A percentile compares a stretch with the other conserved stretches of the same genome.
Evolutionary conservation across 306 rosid species (phyloP).

Genomic region (Argentina anserina): DNA sequence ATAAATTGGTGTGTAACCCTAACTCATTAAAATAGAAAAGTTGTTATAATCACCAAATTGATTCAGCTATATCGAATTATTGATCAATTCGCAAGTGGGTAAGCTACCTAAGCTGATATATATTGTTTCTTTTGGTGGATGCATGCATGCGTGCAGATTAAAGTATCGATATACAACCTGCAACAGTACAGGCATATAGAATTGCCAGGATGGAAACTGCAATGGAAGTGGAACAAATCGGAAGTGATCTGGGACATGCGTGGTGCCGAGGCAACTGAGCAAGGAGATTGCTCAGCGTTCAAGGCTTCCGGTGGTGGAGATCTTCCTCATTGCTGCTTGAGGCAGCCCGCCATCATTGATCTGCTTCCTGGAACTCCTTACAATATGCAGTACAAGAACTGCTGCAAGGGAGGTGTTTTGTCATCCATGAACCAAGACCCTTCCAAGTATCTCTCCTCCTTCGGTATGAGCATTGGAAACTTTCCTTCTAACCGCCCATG

Average conservation of each 20-base stretch:
- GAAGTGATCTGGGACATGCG: constrained; percentile 74
- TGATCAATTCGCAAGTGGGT: too few species aligned
- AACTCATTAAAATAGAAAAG: too few species aligned
- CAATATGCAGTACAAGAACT: constrained; percentile 48
- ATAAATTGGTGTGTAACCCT: too few species aligned
- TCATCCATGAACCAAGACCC: constrained; percentile 58
- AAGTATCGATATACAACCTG: constrained; percentile 49
- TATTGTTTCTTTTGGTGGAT: background rate
- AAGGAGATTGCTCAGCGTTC: constrained; percentile 64
- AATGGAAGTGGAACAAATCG: constrained; percentile 59
- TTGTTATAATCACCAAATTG: too few species aligned
- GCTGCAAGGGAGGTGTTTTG: constrained; percentile 66
- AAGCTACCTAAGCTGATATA: too few species aligned
- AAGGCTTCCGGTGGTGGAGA: constrained; percentile 22
- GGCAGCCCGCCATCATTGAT: constrained; percentile 53
- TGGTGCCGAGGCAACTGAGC: constrained; percentile 72
- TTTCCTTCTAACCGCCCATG: background rate
- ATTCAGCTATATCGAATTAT: too few species aligned
- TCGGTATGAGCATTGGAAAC: constrained; percentile 45
- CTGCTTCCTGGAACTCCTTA: constrained; percentile 60
- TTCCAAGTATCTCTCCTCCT: constrained; percentile 33
- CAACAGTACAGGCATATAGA: constrained; percentile 68
- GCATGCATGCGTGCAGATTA: constrained; percentile 39
- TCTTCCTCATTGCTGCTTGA: constrained; percentile 68
- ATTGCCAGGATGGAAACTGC: constrained; percentile 63